A percentile compares a stretch with the other conserved stretches of the same genome.
These are phyloP conservation scores for Cystofilobasidium ferigula DNA, from an alignment of 768 basidiomycete species.

Conservation along the genomic window DNA sequence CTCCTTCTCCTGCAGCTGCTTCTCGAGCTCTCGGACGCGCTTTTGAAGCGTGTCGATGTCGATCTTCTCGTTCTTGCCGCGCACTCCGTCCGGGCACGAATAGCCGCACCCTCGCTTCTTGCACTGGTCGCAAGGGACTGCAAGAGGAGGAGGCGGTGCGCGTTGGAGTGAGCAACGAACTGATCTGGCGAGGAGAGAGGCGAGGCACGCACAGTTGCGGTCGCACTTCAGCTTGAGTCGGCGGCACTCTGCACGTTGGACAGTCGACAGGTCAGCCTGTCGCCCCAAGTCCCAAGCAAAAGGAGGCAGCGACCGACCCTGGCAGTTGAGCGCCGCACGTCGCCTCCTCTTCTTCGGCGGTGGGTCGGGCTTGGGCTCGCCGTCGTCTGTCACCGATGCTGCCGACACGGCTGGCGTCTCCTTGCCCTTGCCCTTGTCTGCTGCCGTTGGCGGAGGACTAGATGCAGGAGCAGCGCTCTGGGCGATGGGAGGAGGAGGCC, in stretches of 20 bases:
- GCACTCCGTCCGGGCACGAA: neutral
- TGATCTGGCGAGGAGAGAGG: neutral
- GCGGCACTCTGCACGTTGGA: neutral
- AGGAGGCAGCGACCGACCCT: no score
- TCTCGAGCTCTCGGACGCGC: neutral
- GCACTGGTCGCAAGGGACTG: constrained; percentile 3
- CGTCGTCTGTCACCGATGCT: no score
- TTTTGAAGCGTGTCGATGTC: neutral
- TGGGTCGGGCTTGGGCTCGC: no score
- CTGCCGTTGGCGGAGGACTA: no score
- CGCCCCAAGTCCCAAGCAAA: no score
- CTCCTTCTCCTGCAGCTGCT: neutral
- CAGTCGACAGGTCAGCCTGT: no score
- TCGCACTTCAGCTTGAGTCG: neutral
- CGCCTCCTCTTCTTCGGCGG: neutral
- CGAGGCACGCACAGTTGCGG: neutral
- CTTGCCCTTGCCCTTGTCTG: no score
- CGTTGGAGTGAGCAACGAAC: neutral
- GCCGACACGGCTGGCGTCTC: no score
- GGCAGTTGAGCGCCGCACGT: neutral
- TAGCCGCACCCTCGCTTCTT: neutral
- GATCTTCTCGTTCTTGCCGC: neutral
- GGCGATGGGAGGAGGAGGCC: no score
- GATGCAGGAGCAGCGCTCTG: no score
- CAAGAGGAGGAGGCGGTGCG: neutral